Evolutionary conservation across 805 yeast species (phyloP), one percentile per base, ranked within the genome.

Genomic region (Grigorovia yakushimaensis): DNA sequence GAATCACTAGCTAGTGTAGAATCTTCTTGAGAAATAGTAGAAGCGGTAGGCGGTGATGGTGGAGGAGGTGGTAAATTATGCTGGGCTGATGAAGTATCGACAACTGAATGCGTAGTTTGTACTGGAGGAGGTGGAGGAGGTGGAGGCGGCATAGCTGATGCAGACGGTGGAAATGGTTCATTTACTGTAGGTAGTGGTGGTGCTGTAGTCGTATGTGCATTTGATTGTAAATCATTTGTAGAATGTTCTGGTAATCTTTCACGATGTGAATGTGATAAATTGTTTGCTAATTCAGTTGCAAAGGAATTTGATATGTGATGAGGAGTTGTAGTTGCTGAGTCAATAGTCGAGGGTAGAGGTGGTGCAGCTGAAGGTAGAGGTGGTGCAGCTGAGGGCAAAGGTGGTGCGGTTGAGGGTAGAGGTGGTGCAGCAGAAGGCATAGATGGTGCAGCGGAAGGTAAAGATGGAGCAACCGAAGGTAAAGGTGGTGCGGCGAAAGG

Each of bases 401-500:
- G 43, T 41, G 33, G 19, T 18, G 43, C 8, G 17, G 43, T 1
- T n/a, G 40, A 5, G 6, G 54, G 23, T 57, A 53, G 48, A 15
- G 55, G 51, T 6, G 54, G 48, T 18, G 50, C 23, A 21, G 40
- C 23, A 9, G 43, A 24, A 11, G 43, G 43, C 10, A 41, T 9
- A n/a, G 56, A 38, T 47, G 53, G 53, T 42, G 41, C 49, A 47
- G 57, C 45, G 23, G 47, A 37, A 13, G 42, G 35, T 17, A 40
- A 8, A 6, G 56, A 37, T 47, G 53, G 53, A 44, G 42, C 49
- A 46, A 56, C 46, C 22, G 47, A 49, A 23, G 63, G 60, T 15
- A 64, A 55, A 8, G 67, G 55, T 4, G 59, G 51, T 13, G 54
- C 38, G 24, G 61, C 43, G 1, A 58, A 47, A 19, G 64, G 57